phyloP scores from a whole-genome alignment of 164 flowering plant genomes.

The Litsea cubeba region DNA sequence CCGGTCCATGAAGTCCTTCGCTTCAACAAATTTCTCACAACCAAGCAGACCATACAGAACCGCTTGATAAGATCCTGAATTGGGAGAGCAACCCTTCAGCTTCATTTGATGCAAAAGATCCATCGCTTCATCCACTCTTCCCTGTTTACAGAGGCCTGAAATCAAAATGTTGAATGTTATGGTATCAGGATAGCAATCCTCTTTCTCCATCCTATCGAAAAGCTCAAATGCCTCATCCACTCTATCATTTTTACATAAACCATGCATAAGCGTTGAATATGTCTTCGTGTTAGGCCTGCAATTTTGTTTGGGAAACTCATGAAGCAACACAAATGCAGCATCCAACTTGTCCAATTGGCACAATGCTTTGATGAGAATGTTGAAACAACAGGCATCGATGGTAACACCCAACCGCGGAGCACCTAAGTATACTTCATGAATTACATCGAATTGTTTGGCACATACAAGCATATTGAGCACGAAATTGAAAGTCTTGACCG shows the following conservation, averaged over 20 bases:
- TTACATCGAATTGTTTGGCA: constrained; percentile 42
- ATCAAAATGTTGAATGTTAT: constrained; percentile 69
- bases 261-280: constrained; percentile 71
- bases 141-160: constrained; percentile 65
- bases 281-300: constrained; percentile 59
- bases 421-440: constrained; percentile 55
- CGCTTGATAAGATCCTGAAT: constrained; percentile 64
- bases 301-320: constrained; percentile 69
- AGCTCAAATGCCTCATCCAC: constrained; percentile 66
- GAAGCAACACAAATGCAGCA: constrained; percentile 62
- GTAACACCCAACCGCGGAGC: constrained; percentile 57
- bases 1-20: constrained; percentile 40
- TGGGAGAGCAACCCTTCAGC: constrained; percentile 70
- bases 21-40: constrained; percentile 45
- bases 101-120: constrained; percentile 54
- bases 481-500: constrained; percentile 54
- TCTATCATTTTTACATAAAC: constrained; percentile 47
- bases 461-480: constrained; percentile 75
- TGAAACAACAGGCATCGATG: constrained; percentile 72
- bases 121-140: constrained; percentile 51
- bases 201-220: constrained; percentile 64
- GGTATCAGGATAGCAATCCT: constrained; percentile 55
- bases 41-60: constrained; percentile 68
- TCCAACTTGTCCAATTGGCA: constrained; percentile 55
- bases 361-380: constrained; percentile 74